Conservation (phyloP, 495 filamentous ascomycete genomes). For the Tricharina praecox region DNA sequence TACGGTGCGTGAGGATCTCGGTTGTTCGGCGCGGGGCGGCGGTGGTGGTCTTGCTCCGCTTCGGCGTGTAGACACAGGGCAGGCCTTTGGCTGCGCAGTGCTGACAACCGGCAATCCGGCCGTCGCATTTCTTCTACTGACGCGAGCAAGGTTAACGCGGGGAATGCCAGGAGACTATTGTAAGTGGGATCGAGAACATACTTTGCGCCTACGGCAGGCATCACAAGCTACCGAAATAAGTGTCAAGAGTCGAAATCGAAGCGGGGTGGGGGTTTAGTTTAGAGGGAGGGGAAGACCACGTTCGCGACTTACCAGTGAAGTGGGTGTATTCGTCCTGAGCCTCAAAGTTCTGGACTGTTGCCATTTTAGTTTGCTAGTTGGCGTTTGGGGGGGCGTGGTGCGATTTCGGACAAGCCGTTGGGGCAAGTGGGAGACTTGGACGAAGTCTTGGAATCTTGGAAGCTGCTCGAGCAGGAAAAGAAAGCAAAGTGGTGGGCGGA, state of each 20-base stretch:
- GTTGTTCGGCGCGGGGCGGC: neutral
- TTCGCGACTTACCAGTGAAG: too few relatives aligned
- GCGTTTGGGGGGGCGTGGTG: neutral
- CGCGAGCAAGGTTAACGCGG: neutral
- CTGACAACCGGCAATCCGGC: slow-evolving; percentile 1
- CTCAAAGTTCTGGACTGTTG: neutral
- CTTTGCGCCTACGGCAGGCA: slow-evolving; percentile 6
- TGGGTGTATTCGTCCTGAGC: neutral
- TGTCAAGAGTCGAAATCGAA: neutral
- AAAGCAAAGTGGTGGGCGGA: too few relatives aligned
- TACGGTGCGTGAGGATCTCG: neutral
- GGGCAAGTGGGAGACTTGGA: too few relatives aligned
- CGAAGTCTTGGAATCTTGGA: too few relatives aligned
- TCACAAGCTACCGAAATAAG: slow-evolving; percentile 5
- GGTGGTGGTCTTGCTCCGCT: neutral
- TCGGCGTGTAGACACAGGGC: slow-evolving; percentile 4
- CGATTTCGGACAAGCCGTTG: neutral
- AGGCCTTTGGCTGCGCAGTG: slow-evolving; percentile 5
- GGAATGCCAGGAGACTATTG: neutral
- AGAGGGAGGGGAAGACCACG: too few relatives aligned
- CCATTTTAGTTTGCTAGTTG: neutral
- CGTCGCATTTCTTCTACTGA: slow-evolving; percentile 2
- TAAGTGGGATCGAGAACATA: too few relatives aligned
- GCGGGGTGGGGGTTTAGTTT: neutral
- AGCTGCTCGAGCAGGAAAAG: too few relatives aligned